A percentile compares a stretch with the other conserved stretches of the same genome.
Evolutionary conservation across 2,329 filamentous ascomycete species (phyloP).

Genomic region (Diaporthe citri): DNA sequence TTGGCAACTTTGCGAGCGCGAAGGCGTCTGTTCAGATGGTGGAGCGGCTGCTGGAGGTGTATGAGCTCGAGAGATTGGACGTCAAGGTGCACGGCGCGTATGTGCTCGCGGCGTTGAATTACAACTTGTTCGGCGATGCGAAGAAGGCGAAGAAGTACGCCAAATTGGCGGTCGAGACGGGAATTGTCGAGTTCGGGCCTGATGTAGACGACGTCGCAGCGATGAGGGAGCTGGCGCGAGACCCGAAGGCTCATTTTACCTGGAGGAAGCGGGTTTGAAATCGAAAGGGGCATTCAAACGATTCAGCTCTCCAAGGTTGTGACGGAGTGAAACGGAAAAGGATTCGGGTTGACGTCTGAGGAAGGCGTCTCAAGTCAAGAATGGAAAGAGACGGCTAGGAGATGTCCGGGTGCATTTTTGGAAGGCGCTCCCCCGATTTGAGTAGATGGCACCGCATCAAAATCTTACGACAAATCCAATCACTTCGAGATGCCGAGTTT

Average conservation of each 20-base stretch:
- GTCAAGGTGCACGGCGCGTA: conserved; percentile 53
- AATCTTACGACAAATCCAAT: background rate
- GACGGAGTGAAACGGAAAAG: background rate
- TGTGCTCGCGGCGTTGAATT: conserved; percentile 52
- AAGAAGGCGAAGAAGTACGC: conserved; percentile 48
- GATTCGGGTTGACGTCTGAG: background rate
- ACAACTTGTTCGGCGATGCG: conserved; percentile 47
- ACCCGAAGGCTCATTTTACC: conserved; percentile 45
- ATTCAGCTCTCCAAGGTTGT: background rate
- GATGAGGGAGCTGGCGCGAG: conserved; percentile 47
- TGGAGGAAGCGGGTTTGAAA: conserved; percentile 28
- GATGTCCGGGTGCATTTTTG: background rate
- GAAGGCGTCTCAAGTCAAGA: background rate
- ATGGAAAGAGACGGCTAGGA: background rate
- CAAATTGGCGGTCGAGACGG: conserved; percentile 45
- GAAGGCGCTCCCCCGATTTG: background rate
- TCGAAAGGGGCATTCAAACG: background rate
- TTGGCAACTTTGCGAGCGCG: conserved; percentile 40
- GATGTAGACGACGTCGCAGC: conserved; percentile 47
- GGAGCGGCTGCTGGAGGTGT: conserved; percentile 60
- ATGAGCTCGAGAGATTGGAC: conserved; percentile 68
- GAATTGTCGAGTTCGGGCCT: conserved; percentile 50
- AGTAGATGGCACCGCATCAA: background rate
- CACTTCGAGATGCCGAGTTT: background rate
- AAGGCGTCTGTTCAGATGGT: conserved; percentile 56